Evolutionary conservation across 208 protist species (phyloP).

Genomic region (Trypanosoma boissoni): DNA sequence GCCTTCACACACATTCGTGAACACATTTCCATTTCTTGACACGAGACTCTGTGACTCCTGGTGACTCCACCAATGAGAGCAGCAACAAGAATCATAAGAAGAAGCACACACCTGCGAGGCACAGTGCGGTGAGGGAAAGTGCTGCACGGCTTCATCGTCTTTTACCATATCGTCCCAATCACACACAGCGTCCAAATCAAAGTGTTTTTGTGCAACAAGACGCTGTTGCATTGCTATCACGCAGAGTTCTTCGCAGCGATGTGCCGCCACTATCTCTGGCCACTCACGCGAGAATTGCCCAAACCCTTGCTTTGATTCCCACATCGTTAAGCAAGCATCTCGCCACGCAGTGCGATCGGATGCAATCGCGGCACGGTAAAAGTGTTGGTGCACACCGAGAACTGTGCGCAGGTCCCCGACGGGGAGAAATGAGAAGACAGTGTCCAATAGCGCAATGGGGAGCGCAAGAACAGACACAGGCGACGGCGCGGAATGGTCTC

Average conservation of each 20-base stretch:
- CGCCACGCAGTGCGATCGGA: constrained; percentile 67
- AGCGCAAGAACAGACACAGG: neutral
- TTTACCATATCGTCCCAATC: too few species aligned
- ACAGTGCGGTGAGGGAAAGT: too few species aligned
- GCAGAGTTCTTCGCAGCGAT: constrained; percentile 39
- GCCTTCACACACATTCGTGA: too few species aligned
- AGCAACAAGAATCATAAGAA: too few species aligned
- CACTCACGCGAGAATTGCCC: constrained; percentile 34
- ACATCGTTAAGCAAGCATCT: constrained; percentile 46
- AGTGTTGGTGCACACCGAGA: constrained; percentile 51
- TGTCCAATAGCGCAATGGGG: constrained; percentile 3
- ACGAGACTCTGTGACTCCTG: too few species aligned
- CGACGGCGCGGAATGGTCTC: neutral
- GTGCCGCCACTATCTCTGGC: constrained; percentile 21
- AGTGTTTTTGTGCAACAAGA: too few species aligned
- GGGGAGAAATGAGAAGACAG: constrained; percentile 38
- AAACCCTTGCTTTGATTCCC: constrained; percentile 63
- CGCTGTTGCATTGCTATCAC: constrained; percentile 57
- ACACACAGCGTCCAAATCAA: too few species aligned
- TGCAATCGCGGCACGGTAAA: constrained; percentile 49
- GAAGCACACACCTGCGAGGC: too few species aligned
- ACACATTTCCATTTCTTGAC: too few species aligned
- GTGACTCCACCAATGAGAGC: too few species aligned
- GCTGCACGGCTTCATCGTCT: too few species aligned
- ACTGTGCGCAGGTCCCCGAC: constrained; percentile 52